Base-by-base conservation (phyloP, 768 basidiomycete species). In the Mycena vitilis region DNA sequence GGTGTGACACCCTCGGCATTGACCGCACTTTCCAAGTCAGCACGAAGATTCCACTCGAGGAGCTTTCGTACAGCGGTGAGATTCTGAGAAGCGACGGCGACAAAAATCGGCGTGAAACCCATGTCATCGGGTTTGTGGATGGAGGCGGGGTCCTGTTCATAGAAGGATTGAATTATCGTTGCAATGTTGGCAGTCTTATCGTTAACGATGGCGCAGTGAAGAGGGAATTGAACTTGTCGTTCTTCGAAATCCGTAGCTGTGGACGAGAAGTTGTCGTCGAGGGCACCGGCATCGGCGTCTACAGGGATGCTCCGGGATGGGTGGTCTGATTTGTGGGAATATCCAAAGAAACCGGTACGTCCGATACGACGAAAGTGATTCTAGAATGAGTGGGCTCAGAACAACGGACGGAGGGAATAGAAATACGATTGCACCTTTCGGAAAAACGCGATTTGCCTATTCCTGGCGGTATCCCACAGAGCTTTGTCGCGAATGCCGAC, bases 401-500 rank as follows among this genome's bases (percentile, higher is more conserved):
- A 34, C 23, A 36, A 16, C 15, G 30, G 20, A 38, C 12, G 8
- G 12, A 30, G 11, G n/a, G 45, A 16, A 6, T 13, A 57, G 20
- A 20, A 2, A 51, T 0, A 4, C 1, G 30, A 37, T 56, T 56
- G 38, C 55, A 59, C 61, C 66, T 68, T 62, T 30, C 66, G 66
- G 20, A 68, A 68, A 47, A 68, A 68, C 22, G 55, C 60, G 15
- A 63, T 53, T 36, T 63, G 66, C 12, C 34, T 48, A n/a, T 16
- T 44, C 40, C 48, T 48, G 25, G n/a, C 34, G 6, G 30, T 37
- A 20, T 65, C 37, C 53, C 44, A 64, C 15, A 48, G 7, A 13
- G 36, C 47, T 20, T 62, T 63, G 10, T 68, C 66, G 15, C 25
- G 44, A 25, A 67, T 85, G n/a, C 85, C 85, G 49, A 84, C 83